Evolutionary conservation across 2,329 filamentous ascomycete species (phyloP), one percentile per base, ranked within the genome.

Genomic region (Sporothrix globosa): DNA sequence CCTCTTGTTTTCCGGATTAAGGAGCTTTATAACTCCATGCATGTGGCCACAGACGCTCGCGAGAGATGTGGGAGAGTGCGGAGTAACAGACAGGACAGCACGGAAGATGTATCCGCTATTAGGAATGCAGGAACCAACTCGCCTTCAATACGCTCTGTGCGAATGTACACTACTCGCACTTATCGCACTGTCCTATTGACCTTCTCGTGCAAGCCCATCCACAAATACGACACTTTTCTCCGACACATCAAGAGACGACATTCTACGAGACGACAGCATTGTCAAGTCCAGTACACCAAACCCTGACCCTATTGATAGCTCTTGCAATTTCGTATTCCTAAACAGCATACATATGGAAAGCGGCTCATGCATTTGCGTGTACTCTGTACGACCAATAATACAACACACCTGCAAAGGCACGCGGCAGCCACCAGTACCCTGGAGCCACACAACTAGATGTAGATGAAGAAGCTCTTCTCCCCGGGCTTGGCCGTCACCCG

Each of bases 391-490:
- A 46, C 61, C 61, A 65, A 65, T 30, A 50, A 65, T 30, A 63
- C 21, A 46, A n/a, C 27, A 63, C 46, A 46, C 19, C n/a, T 46
- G 58, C 58, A 46, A 27, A 24, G 52, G 24, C 39, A 34, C 2
- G 39, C 39, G 39, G 19, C 39, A 21, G 17, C 56, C 56, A 24
- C 34, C 56, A 4, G 10, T n/a, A 4, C 41, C 54, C 7, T 39
- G n/a, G 24, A 24, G 17, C 34, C 14, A 14, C 60, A 2, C 11
- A 39, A 34, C 60, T 71, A 88, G 73, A 88, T 88, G 67, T 84
- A 83, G 74, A 88, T 83, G 75, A 97, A 97, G 79, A 94, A 97
- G 74, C 88, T 92, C 88, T 91, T 91, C 85, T 97, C 93, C 0
- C 92, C 92, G 72, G 93, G 90, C 81, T 85, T 85, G 4, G 91